Evolutionary conservation across 768 basidiomycete genomes (phyloP), one percentile per base, ranked within the genome.

Genomic region (Amanita pallidorosea): DNA sequence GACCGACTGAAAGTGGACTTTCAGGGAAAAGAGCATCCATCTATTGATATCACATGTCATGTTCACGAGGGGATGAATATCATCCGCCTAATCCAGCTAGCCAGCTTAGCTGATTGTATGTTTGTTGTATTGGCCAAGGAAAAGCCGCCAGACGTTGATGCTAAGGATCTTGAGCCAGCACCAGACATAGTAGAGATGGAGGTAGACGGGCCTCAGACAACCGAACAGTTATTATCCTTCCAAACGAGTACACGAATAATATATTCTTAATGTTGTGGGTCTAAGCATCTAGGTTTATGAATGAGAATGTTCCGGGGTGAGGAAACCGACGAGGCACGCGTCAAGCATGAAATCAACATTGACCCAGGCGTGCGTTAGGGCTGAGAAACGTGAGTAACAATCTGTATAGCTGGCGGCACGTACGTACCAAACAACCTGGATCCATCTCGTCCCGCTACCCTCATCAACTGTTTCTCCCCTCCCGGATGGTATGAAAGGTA

Each of bases 321-420:
- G 69, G 60, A 96, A 88, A 13, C 95, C 95, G 34, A 99, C 86
- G 42, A 96, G 71, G 64, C 91, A 97, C 31, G 81, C 76, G 61
- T 97, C 94, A 18, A 99, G 72, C 90, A 98, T 96, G 58, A 85
- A 85, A 46, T 99, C 95, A n/a, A 77, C 80, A 57, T 91, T 97
- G 29, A 99, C 93, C 95, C 95, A 99, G 3, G 85, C 88, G 65
- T 99, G 95, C 0, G 94, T 97, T 20, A 78, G 67, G 42, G 86
- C 95, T 98, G 56, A 43, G 33, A 44, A 43, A 23, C 29, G 38
- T 33, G 12, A 27, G 38, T 18, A 41, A 41, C n/a, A 11, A 31
- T 34, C 6, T 31, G 13, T 13, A 45, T 15, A 27, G 15, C 15
- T 17, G 5, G 37, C 18, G 46, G 8, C 13, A 23, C 18, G 23